Base-by-base conservation (phyloP, 2,329 filamentous ascomycete species). In the Myriosclerotinia duriaeana region DNA sequence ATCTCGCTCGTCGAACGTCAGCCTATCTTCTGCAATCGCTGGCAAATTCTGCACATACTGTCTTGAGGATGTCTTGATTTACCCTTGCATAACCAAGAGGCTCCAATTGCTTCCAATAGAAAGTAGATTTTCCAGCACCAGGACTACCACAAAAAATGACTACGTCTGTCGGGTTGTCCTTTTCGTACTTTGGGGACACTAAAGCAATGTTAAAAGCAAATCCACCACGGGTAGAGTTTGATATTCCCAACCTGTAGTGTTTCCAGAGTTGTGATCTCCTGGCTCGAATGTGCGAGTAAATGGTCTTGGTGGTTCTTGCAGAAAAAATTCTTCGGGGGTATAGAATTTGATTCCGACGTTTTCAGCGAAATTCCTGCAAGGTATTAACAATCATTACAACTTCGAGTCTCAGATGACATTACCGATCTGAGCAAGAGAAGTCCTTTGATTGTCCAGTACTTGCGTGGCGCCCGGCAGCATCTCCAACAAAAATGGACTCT, bases 291-390 rank as follows among this genome's bases (percentile, higher is more conserved):
- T 80, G 65, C 91, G 83, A 12, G 78, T 78, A 74, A 91, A 95
- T 1, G 86, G 83, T 70, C 87, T 84, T 0, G 89, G 81, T 34
- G 84, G 74, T 72, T 92, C 85, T 1, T 84, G 83, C 0, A 94
- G 84, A 75, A 98, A 98, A 79, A 89, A 97, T 77, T 97, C 93
- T 75, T 99, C 95, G 0, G 95, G 95, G 0, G 94, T 97, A 66
- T 87, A 81, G 77, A 94, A 99, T 15, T 80, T 76, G 71, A 99
- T 86, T 5, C 91, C 91, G 15, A 93, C 79, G 74, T 99, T 98
- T 69, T 88, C 83, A 3, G 95, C 94, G 72, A 98, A 89, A 74
- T 97, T 91, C 66, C 92, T 87, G 69, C 65, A 48, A 58, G 44
- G 36, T 58, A 59, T 74, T 36, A 73, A 64, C 59, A 53, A 56